Conservation (phyloP, 495 filamentous ascomycete genomes). For the Glarea lozoyensis region DNA sequence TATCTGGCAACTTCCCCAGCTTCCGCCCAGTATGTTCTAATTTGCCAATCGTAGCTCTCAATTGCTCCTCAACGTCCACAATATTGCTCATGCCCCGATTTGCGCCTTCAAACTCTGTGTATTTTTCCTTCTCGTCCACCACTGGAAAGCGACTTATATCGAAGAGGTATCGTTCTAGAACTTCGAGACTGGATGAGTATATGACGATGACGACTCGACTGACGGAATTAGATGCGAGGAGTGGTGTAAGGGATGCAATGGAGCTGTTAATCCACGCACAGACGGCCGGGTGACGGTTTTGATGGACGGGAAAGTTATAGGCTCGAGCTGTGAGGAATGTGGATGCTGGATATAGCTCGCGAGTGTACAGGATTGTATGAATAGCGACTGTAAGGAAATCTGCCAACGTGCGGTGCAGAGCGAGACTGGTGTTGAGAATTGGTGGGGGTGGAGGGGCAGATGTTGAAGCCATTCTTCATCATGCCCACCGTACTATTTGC, state of each 20-base stretch:
- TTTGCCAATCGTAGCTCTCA: constrained; percentile 41
- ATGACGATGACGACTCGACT: constrained; percentile 67
- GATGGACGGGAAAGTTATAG: constrained; percentile 84
- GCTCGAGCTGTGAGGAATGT: constrained; percentile 77
- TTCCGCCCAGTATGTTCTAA: constrained; percentile 10
- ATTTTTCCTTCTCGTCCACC: constrained; percentile 38
- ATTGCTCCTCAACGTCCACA: constrained; percentile 63
- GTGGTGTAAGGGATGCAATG: constrained; percentile 61
- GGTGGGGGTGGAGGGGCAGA: constrained; percentile 15
- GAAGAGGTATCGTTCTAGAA: constrained; percentile 80
- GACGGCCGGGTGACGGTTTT: constrained; percentile 82
- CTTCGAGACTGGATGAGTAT: constrained; percentile 40
- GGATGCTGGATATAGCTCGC: constrained; percentile 67
- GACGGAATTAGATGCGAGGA: constrained; percentile 58
- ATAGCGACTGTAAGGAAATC: constrained; percentile 81
- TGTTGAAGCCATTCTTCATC: constrained; percentile 1
- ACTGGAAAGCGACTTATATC: constrained; percentile 69
- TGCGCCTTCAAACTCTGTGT: constrained; percentile 19
- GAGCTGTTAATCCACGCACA: constrained; percentile 87
- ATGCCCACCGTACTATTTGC: too few species aligned
- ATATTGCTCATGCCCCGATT: constrained; percentile 28
- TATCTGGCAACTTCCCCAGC: constrained; percentile 49
- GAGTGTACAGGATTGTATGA: constrained; percentile 89
- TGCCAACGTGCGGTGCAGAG: constrained; percentile 50
- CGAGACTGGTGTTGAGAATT: constrained; percentile 14